These are phyloP conservation scores for Trichoderma erinaceum DNA, from an alignment of 495 filamentous ascomycete species.

Conservation along the genomic window DNA sequence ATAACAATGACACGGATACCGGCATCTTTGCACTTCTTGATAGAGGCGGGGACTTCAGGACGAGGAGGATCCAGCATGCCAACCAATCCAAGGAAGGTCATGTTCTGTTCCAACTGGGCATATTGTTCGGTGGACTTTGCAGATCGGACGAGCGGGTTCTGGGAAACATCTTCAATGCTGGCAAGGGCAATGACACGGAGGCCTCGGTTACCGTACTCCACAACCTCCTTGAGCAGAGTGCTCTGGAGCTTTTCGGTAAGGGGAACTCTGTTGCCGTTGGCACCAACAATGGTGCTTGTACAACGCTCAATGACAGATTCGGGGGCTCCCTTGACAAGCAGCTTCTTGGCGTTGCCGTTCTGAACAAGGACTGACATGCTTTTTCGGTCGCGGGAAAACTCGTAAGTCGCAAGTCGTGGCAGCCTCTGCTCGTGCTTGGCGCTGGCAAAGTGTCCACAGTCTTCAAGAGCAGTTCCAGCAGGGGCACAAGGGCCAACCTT, in stretches of 20 bases:
- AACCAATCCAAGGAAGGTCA: constrained; percentile 89
- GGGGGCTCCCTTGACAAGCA: constrained; percentile 95
- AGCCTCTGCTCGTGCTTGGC: constrained; percentile 73
- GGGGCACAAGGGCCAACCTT: constrained; percentile 70
- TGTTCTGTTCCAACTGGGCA: constrained; percentile 76
- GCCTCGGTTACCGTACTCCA: constrained; percentile 84
- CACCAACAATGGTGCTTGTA: constrained; percentile 67
- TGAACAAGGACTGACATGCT: constrained; percentile 97
- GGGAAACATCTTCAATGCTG: constrained; percentile 62
- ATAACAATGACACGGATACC: constrained; percentile 97
- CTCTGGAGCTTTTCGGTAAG: constrained; percentile 59
- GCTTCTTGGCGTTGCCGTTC: constrained; percentile 57
- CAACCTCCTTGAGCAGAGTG: constrained; percentile 68
- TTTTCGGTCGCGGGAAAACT: constrained; percentile 97
- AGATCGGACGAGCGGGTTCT: constrained; percentile 60
- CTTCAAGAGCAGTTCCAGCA: constrained; percentile 33
- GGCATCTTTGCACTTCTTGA: constrained; percentile 81
- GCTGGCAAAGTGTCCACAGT: constrained; percentile 72
- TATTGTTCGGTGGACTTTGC: constrained; percentile 84
- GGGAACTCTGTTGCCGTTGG: constrained; percentile 65
- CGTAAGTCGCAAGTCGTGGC: constrained; percentile 77
- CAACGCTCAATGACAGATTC: constrained; percentile 92
- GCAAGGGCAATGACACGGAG: constrained; percentile 94
- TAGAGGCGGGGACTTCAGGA: constrained; percentile 82
- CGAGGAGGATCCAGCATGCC: constrained; percentile 98